A percentile compares a stretch with the other conserved stretches of the same genome.
Evolutionary conservation across 352 stramenopile genomes (phyloP).

Genomic region (Pythium phragmitis): DNA sequence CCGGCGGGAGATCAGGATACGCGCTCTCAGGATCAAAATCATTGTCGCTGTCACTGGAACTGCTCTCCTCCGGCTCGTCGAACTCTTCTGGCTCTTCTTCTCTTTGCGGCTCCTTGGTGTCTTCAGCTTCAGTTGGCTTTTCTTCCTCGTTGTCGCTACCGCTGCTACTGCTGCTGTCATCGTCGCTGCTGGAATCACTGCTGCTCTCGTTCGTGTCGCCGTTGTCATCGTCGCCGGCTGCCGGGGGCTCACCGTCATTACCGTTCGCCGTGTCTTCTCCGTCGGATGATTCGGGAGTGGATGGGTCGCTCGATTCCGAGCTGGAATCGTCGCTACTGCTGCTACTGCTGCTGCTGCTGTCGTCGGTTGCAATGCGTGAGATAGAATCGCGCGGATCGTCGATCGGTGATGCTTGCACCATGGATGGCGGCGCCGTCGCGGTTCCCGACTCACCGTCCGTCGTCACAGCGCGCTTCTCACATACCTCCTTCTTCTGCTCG

Average conservation of each 20-base stretch:
- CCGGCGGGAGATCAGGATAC: slow-evolving; percentile 53
- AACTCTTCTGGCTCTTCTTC: slow-evolving; percentile 22
- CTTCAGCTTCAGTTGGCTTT: slow-evolving; percentile 6
- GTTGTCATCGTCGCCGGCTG: slow-evolving; percentile 18
- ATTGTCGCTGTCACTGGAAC: slow-evolving; percentile 46
- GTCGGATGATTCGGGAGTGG: slow-evolving; percentile 12
- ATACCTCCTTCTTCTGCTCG: background rate
- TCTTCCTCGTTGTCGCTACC: slow-evolving; percentile 26
- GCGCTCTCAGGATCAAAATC: slow-evolving; percentile 54
- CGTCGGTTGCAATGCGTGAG: slow-evolving; percentile 4
- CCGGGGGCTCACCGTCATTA: slow-evolving; percentile 11
- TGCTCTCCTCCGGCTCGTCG: slow-evolving; percentile 36
- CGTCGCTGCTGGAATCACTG: slow-evolving; percentile 28
- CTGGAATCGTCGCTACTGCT: slow-evolving; percentile 25
- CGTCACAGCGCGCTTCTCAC: background rate
- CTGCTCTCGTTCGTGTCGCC: slow-evolving; percentile 21
- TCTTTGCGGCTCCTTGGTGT: slow-evolving; percentile 9
- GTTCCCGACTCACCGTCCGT: background rate
- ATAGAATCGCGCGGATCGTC: background rate
- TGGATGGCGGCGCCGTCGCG: background rate
- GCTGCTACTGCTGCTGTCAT: slow-evolving; percentile 30
- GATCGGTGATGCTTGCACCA: background rate
- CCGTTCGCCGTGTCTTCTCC: slow-evolving; percentile 22
- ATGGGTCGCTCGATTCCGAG: slow-evolving; percentile 27
- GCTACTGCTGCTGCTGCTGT: slow-evolving; percentile 29